Percentiles rank a stretch among this genome's conserved stretches.
Conservation (phyloP, 2,329 filamentous ascomycete genomes). For the Fusarium tricinctum region DNA sequence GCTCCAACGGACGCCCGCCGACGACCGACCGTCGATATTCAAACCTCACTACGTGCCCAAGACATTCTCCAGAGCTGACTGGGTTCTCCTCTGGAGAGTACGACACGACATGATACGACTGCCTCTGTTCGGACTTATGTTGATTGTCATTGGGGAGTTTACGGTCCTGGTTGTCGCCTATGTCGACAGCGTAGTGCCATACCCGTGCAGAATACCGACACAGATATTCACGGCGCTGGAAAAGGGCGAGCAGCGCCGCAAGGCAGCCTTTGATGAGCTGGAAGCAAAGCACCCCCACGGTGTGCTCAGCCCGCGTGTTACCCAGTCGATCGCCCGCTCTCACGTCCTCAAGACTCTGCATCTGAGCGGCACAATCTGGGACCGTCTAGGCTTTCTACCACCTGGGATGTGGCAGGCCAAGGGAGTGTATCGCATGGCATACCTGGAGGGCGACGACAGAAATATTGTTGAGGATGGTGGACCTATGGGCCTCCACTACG, state of each 20-base stretch:
- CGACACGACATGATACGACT: constrained; percentile 81
- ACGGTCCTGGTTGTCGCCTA: constrained; percentile 83
- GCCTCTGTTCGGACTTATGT: constrained; percentile 81
- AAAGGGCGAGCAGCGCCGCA: constrained; percentile 67
- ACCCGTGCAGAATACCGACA: constrained; percentile 83
- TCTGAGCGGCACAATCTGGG: constrained; percentile 64
- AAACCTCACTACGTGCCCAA: constrained; percentile 53
- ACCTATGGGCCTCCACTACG: constrained; percentile 64
- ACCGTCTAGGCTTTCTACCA: constrained; percentile 63
- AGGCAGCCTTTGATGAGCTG: constrained; percentile 62
- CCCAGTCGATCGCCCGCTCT: constrained; percentile 48
- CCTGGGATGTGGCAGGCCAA: constrained; percentile 66
- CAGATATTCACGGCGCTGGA: constrained; percentile 74
- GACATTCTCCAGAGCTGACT: constrained; percentile 72
- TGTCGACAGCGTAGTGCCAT: constrained; percentile 79
- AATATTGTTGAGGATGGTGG: constrained; percentile 76
- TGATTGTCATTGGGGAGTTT: constrained; percentile 87
- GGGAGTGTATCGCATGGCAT: constrained; percentile 69
- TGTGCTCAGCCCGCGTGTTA: constrained; percentile 53
- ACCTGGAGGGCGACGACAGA: constrained; percentile 78
- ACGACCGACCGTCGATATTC: constrained; percentile 65
- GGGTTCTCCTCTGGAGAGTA: constrained; percentile 77
- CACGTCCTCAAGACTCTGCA: constrained; percentile 61
- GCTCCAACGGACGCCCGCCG: constrained; percentile 61
- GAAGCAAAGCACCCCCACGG: constrained; percentile 54